Conservation (phyloP, 2,329 filamentous ascomycete genomes). For the Colletotrichum kahawae region DNA sequence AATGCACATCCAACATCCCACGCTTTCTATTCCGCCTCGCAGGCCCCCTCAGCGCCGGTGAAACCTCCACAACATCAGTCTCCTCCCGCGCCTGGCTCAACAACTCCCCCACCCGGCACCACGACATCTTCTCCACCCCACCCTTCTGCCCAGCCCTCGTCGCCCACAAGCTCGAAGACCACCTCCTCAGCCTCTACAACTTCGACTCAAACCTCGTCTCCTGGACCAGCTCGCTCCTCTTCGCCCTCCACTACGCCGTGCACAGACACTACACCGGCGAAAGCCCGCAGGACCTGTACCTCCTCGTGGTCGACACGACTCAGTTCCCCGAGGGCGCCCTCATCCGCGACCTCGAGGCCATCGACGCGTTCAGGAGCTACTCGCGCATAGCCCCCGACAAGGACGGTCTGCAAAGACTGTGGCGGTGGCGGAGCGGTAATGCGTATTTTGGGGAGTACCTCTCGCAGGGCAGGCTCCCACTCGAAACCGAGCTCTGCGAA, state of each 20-base stretch:
- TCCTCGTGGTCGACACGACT: background rate
- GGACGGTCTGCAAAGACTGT: background rate
- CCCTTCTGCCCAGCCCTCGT: background rate
- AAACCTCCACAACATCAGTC: background rate
- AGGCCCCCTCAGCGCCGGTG: background rate
- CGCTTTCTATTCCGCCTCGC: background rate
- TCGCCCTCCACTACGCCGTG: background rate
- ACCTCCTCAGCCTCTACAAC: background rate
- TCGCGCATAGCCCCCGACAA: background rate
- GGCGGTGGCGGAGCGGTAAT: background rate
- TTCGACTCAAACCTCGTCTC: conserved; percentile 1
- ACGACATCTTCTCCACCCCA: background rate
- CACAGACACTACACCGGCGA: background rate
- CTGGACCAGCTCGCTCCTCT: background rate
- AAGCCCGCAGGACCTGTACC: background rate
- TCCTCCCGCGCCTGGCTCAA: background rate
- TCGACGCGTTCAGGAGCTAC: background rate
- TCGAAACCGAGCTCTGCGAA: background rate
- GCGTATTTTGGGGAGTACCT: background rate
- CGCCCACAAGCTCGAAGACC: background rate
- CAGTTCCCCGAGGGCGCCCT: background rate
- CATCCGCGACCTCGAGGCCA: background rate
- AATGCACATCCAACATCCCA: background rate
- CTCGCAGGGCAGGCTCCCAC: background rate
- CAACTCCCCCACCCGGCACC: background rate